Evolutionary conservation across 768 basidiomycete genomes (phyloP).

Genomic region (Tricholoma terreum): DNA sequence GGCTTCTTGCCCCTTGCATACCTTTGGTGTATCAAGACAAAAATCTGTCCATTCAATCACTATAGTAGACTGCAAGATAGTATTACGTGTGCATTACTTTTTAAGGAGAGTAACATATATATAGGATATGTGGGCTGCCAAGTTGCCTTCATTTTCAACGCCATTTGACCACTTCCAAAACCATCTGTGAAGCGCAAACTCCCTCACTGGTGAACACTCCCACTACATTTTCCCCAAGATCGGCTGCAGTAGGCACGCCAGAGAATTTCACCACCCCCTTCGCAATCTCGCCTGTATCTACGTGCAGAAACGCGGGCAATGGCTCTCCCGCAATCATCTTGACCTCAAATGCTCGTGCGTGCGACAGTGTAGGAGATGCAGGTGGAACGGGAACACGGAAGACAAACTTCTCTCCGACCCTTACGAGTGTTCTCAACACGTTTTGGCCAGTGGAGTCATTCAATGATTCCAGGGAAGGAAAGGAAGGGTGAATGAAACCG

Average conservation of each 20-base stretch:
- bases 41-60: not conserved
- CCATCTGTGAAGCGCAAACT: constrained; percentile 50
- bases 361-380: constrained; percentile 9
- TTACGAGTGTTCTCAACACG: constrained; percentile 46
- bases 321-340: constrained; percentile 49
- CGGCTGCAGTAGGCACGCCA: constrained; percentile 47
- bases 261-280: constrained; percentile 54
- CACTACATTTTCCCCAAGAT: constrained; percentile 52
- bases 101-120: constrained; percentile 5
- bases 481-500: constrained; percentile 17
- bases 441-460: constrained; percentile 23
- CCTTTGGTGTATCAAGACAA: not conserved
- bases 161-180: constrained; percentile 51
- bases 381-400: constrained; percentile 48
- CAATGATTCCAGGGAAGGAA: constrained; percentile 63
- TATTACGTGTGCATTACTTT: constrained; percentile 14
- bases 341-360: constrained; percentile 31
- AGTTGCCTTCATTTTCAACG: constrained; percentile 10
- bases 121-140: constrained; percentile 3
- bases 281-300: constrained; percentile 42
- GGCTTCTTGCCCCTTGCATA: constrained; percentile 4
- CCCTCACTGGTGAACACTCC: constrained; percentile 53
- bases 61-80: constrained; percentile 6
- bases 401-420: constrained; percentile 56
- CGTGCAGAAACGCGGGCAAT: constrained; percentile 54